Conservation (phyloP, 31 red algal genomes). For the Porphyra umbilicalis region DNA sequence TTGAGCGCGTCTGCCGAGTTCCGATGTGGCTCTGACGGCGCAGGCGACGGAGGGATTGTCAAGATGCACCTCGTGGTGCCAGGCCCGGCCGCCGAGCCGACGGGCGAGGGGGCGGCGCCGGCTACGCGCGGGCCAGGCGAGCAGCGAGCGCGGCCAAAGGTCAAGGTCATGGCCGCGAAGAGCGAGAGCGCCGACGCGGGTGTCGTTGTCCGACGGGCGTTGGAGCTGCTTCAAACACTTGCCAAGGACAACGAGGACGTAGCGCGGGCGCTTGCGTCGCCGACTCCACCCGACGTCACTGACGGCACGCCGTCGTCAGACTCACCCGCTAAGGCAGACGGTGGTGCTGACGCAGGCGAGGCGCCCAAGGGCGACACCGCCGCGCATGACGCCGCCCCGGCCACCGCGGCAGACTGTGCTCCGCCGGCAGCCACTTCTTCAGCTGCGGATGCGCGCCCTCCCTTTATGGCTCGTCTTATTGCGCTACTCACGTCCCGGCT, state of each 20-base stretch:
- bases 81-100: background rate
- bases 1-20: background rate
- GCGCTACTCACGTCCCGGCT: background rate
- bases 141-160: background rate
- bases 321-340: too few relatives aligned
- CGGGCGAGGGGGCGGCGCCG: background rate
- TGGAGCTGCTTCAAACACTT: background rate
- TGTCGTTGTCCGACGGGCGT: background rate
- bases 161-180: background rate
- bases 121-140: background rate
- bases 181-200: background rate
- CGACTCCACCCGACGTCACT: background rate
- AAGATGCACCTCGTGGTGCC: background rate
- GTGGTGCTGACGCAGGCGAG: too few relatives aligned
- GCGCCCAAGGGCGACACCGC: too few relatives aligned
- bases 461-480: background rate
- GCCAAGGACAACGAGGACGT: background rate
- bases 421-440: too few relatives aligned
- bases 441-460: background rate
- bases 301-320: too few relatives aligned
- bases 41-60: background rate
- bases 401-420: background rate
- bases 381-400: background rate
- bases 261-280: background rate
- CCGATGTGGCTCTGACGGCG: background rate